phyloP scores from a whole-genome alignment of 106 monocot species.

The Phalaenopsis equestris region DNA sequence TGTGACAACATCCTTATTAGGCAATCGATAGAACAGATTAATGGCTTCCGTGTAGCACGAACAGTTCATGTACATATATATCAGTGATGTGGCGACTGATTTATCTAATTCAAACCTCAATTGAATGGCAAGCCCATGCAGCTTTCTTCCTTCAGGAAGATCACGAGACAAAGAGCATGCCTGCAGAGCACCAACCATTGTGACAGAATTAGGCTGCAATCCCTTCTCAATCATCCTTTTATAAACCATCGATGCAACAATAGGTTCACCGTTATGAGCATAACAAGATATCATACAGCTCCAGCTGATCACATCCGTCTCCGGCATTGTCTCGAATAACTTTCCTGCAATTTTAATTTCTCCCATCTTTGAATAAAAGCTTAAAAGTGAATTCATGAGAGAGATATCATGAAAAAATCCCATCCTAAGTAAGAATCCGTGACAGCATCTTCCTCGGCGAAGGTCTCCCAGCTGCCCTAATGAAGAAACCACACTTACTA shows the following conservation, averaged over 20 bases:
- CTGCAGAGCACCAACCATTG: conserved; percentile 40
- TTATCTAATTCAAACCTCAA: conserved; percentile 36
- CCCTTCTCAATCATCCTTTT: conserved; percentile 28
- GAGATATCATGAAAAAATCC: conserved; percentile 18
- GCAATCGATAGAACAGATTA: conserved; percentile 38
- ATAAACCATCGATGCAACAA: conserved; percentile 38
- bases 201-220: conserved; percentile 40
- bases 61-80: conserved; percentile 91
- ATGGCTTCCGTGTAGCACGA: conserved; percentile 34
- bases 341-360: conserved; percentile 13
- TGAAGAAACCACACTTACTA: conserved; percentile 32
- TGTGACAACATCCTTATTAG: conserved; percentile 37
- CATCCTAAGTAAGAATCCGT: conserved; percentile 39
- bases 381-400: conserved; percentile 40
- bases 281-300: conserved; percentile 53
- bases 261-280: conserved; percentile 23
- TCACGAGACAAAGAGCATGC: conserved; percentile 37
- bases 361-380: conserved; percentile 51
- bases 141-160: conserved; percentile 29
- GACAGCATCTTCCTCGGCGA: conserved; percentile 38
- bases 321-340: conserved; percentile 31
- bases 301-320: conserved; percentile 58
- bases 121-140: conserved; percentile 33
- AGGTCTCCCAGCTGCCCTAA: conserved; percentile 31
- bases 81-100: conserved; percentile 47